Evolutionary conservation across 2,329 filamentous ascomycete species (phyloP), one percentile per base, ranked within the genome.

Genomic region (Pyricularia sp.): DNA sequence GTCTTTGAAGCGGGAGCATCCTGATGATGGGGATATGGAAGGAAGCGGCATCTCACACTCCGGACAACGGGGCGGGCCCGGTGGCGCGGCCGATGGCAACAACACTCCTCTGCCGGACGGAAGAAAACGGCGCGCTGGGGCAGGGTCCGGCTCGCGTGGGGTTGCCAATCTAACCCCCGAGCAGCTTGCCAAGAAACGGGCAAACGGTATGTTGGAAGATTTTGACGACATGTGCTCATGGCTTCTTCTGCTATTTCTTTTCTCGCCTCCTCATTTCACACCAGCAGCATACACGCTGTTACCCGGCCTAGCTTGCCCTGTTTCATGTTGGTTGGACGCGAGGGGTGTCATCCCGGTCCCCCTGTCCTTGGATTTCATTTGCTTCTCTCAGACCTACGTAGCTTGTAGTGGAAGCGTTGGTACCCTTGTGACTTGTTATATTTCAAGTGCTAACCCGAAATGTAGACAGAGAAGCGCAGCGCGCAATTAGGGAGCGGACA

Each of bases 401-500:
- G 10, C 23, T 28, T n/a, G 59, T 20, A 30, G 26, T 28, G 26
- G 26, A 63, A 28, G 25, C 25, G 25, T 63, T 20, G 12, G 9
- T 26, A 63, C 2, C 10, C 12, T 28, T 17, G 25, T n/a, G 59
- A 3, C 33, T 17, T 14, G 59, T 1, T 7, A 20, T 28, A 28
- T 63, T 63, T 26, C 4, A 4, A 20, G 14, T 28, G 26, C 59
- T 63, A 28, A 63, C 59, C 25, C 14, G 20, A 5, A 3, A 30
- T 14, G 26, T 20, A 85, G 92, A 96, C 77, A 89, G 92, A 69
- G 92, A 96, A 78, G 93, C 92, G 33, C 92, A 97, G 77, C 86
- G 92, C 66, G 92, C 92, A 58, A 95, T 96, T 70, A 86, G 92
- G 61, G 91, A 94, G 80, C 87, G 92, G 69, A 95, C 92, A 31